Base-by-base conservation (phyloP, 805 yeast genomes). In the Metschnikowia corniflorae region DNA sequence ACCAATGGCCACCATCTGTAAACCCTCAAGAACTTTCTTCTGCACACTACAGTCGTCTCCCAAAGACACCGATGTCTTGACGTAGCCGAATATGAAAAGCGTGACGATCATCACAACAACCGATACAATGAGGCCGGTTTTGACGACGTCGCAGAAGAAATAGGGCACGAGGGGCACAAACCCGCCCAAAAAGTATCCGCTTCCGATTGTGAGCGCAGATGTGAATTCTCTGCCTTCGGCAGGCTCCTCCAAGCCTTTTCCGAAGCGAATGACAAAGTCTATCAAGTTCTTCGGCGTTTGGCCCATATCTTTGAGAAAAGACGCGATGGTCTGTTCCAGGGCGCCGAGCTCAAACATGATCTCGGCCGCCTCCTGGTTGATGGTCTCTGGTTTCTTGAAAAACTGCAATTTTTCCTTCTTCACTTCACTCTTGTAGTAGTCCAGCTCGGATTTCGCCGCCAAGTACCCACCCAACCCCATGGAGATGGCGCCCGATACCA, bases 401-500 rank as follows among this genome's bases (percentile, higher is more conserved):
- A 82, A 80, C 42, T 74, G 71, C 51, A 74, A 70, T 54, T 82
- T 83, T 56, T 85, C 93, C 51, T 75, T 70, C 49, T 75, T 77
- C 29, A 83, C 89, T 58, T 82, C 86, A 15, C 82, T 73, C 35
- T 71, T 68, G 58, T 82, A 84, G 59, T 78, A 84, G 56, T 84
- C 91, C 16, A 72, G 65, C 65, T 91, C 98, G 10, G 89, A 79
- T 59, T 82, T 83, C 28, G 98, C 98, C 20, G 97, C 98, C 39
- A 91, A 70, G 60, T 77, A 91, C 20, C 98, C 98, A 40, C 98
- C 98, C 37, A 91, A 76, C 7, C 98, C 97, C 98, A 91, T 91
- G 19, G 95, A 84, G 35, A 91, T 89, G 29, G 97, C 95, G 32
- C 98, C 98, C 5, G 96, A 85, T 3, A 91, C 94, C 49, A 91